Percentiles rank a stretch among this genome's conserved stretches.
Conservation (phyloP, 2,329 filamentous ascomycete genomes). For the Aspergillus costaricaensis region DNA sequence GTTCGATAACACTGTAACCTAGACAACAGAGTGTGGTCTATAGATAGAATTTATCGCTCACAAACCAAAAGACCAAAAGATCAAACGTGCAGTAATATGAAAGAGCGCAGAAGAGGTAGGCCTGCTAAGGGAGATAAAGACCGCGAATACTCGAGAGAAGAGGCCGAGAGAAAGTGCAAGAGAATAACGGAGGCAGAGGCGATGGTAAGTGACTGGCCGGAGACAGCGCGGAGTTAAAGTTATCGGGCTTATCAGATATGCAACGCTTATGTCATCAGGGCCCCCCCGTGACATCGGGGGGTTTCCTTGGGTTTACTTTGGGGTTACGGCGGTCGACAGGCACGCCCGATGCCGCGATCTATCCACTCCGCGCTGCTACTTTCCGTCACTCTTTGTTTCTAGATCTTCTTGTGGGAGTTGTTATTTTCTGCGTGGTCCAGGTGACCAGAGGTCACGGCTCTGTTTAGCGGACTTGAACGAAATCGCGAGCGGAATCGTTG, state of each 20-base stretch:
- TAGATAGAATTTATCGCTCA: neutral
- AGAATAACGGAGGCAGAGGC: neutral
- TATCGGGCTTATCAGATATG: constrained; percentile 1
- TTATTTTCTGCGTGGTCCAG: neutral
- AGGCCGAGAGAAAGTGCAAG: neutral
- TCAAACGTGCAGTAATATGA: too few species aligned
- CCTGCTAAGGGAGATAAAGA: neutral
- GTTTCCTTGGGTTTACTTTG: neutral
- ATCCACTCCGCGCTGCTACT: constrained; percentile 2
- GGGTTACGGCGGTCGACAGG: neutral
- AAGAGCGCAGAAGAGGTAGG: neutral
- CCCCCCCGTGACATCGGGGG: neutral
- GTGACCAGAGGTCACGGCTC: neutral
- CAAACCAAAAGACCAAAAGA: neutral
- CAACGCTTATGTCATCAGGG: constrained; percentile 1
- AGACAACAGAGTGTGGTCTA: neutral
- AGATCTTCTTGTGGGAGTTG: neutral
- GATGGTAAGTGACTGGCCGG: neutral
- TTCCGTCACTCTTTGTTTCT: neutral
- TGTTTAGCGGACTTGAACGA: neutral
- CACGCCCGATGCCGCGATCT: neutral
- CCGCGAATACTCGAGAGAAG: neutral
- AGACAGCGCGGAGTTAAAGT: constrained; percentile 8
- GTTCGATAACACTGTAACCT: neutral
- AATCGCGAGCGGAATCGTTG: neutral